Base-by-base conservation (phyloP, 2,329 filamentous ascomycete species). In the Ophiocordyceps camponoti-floridani region DNA sequence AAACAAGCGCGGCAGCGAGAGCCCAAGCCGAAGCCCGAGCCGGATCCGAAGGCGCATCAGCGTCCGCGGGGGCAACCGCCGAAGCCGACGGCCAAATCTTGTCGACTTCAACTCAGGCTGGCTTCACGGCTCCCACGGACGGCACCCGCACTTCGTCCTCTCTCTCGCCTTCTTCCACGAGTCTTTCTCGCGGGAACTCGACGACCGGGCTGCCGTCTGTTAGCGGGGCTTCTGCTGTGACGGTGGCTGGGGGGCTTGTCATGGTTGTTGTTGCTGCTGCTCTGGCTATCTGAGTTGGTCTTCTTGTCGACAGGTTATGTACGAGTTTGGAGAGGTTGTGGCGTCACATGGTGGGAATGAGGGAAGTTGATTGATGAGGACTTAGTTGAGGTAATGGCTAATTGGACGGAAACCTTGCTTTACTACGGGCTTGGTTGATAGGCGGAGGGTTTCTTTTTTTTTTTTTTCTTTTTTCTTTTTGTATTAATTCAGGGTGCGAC, bases 241-340 rank as follows among this genome's bases (percentile, higher is more conserved):
- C 23, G 11, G 33, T 43, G 9, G 47, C 41, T 4, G 53, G 52
- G 3, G 56, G 52, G 14, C 46, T 56, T 26, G 51, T 53, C 28
- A n/a, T 41, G 13, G 43, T 28, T 14, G 38, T 28, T 13, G 18
- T 28, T 8, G 43, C 27, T n/a, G 43, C 35, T 37, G 11, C 40
- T 26, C 16, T 45, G 16, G 28, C 40, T 35, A 23, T 28, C 23
- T 38, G 26, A 35, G 13, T 37, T 13, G 31, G 2, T n/a, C n/a
- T 37, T 2, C 1, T 16, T 16, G 5, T 12, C 12, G n/a, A n/a
- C 31, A 4, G 31, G 31, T 33, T 33, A 4, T 35, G 31, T 35
- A 14, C 31, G 10, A 35, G 31, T 35, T 35, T 13, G 12, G 12
- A 12, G 31, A 5, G 23, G 23, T 23, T 23, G 23, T 23, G 23